Evolutionary conservation across 225 moss, liverwort and hornwort species (phyloP), one percentile per base, ranked within the genome.

Genomic region (Pseudoscleropodium purum): DNA sequence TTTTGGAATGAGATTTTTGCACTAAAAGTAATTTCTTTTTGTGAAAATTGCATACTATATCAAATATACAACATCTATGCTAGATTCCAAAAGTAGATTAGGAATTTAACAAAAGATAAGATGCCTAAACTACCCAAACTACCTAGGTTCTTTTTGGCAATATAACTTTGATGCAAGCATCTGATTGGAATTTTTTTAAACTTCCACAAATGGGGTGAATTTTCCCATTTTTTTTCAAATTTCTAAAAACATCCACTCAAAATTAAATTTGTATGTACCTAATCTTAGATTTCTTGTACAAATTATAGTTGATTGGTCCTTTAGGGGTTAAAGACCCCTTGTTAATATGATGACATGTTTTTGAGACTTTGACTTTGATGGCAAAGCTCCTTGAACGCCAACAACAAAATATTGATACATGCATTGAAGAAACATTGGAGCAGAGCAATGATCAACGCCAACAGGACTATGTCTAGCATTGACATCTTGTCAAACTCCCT

Each of bases 141-240:
- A 0, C 12, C 15, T 0, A 8, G 0, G 0, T 43, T 17, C 45
- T 45, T 17, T 45, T 3, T 0, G 3, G 9, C 45, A 75, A 30
- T 1, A 19, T 31, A 11, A 7, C 33, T 51, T 75, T 51, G 4
- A 20, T 75, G 1, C 0, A 7, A 0, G 5, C 34, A 49, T 75
- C 20, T 0, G 0, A 75, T 75, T 12, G 4, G 7, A 76, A 4
- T 13, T 13, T 51, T 19, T 75, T 31, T 17, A 2, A 27, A 29
- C 27, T 45, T 17, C 18, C 10, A 0, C 2, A 10, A 73, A 43
- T 15, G 43, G 4, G 9, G 17, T 73, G 30, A 45, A 31, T 47
- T 18, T 47, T 11, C 31, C 31, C 31, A 41, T 41, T 26, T 41
- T 26, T 41, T 72, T 41, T 41, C 41, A 72, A 72, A 72, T 16